Conservation (phyloP, 345 rosid species). For the Excoecaria agallocha region DNA sequence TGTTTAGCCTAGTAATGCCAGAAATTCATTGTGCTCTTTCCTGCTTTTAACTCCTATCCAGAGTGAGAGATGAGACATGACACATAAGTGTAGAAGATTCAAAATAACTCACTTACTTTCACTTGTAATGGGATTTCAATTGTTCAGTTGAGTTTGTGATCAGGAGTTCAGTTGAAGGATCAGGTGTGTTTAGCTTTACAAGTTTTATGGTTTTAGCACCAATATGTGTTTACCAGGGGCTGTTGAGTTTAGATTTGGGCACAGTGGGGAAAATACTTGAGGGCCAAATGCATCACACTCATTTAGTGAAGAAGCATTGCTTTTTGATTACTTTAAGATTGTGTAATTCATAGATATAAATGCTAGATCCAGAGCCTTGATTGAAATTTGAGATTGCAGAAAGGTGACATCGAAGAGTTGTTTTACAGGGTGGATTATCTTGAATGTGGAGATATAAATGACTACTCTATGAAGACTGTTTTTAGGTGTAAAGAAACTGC, state of each 20-base stretch:
- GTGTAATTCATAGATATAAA: not conserved
- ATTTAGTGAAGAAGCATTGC: not conserved
- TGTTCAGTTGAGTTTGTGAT: not conserved
- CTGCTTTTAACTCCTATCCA: not conserved
- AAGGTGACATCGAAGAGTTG: not conserved
- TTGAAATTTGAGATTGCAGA: not conserved
- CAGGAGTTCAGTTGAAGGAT: not conserved
- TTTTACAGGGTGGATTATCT: not conserved
- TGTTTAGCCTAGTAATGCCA: not conserved
- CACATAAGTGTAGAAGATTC: not conserved
- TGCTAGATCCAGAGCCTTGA: not conserved
- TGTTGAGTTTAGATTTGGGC: not conserved
- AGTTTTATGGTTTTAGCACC: not conserved
- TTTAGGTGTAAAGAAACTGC: too few relatives aligned
- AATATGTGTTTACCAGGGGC: not conserved
- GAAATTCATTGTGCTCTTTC: not conserved
- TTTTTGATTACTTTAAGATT: not conserved
- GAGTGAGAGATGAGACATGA: not conserved
- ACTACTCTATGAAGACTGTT: too few relatives aligned
- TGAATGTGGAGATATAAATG: not conserved
- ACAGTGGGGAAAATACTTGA: not conserved
- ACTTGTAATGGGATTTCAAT: not conserved
- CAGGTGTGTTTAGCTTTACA: not conserved
- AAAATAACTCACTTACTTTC: not conserved
- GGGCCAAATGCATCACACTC: not conserved